Evolutionary conservation across 108 stramenopile species (phyloP).

Genomic region (Conticribra guillardii): DNA sequence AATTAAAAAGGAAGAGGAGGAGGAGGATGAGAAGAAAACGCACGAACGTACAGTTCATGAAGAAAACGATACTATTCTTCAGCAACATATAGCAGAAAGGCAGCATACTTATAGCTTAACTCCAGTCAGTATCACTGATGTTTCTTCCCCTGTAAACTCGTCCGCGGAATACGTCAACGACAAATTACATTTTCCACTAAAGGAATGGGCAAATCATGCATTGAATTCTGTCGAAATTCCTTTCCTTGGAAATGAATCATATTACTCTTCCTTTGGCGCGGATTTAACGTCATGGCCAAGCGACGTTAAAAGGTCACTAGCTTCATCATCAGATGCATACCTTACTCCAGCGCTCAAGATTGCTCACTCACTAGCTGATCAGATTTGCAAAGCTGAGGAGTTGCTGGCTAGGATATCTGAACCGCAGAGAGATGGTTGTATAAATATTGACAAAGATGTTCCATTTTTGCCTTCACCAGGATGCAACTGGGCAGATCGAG

Average conservation of each 20-base stretch:
- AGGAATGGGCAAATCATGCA: background rate
- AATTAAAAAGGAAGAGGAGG: background rate
- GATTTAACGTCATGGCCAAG: background rate
- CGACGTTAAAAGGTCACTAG: background rate
- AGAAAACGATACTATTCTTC: background rate
- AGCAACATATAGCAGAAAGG: too few species aligned
- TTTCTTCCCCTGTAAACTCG: background rate
- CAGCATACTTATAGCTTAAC: too few species aligned
- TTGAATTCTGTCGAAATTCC: background rate
- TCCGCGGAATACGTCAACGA: background rate
- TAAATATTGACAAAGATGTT: background rate
- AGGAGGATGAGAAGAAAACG: background rate
- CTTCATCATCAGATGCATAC: constrained; percentile 13
- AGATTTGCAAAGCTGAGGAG: constrained; percentile 9
- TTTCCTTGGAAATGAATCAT: background rate
- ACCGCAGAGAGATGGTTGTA: background rate
- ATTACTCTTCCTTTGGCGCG: background rate
- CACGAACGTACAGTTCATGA: background rate
- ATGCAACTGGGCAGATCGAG: constrained; percentile 4
- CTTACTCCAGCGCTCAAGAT: constrained; percentile 5
- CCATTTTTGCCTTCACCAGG: constrained; percentile 9
- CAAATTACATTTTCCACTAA: background rate
- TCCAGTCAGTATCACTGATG: background rate
- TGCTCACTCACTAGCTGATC: constrained; percentile 17
- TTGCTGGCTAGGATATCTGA: background rate